Base-by-base conservation (phyloP, 2,329 filamentous ascomycete genomes). In the Intubia oerlemansii region DNA sequence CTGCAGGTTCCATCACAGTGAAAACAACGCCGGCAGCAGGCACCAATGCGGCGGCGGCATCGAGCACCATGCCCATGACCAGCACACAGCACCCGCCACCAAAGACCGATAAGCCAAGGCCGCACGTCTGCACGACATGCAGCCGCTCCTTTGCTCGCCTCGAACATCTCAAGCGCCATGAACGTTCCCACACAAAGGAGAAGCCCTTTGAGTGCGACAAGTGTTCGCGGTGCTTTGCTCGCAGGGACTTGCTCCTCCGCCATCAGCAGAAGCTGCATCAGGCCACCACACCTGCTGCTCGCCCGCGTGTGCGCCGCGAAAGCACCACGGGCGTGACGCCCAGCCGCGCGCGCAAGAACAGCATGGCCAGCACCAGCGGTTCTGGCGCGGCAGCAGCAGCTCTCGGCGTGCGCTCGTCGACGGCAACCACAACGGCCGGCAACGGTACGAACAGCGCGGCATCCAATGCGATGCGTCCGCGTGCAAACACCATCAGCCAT, bases 211-310 rank as follows among this genome's bases (percentile, higher is more conserved):
- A 93, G 52, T 98, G 88, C 44, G 80, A 81, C 17, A 81, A 95
- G 50, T 98, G 88, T 52, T 66, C 80, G 21, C 61, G 88, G 53
- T 95, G 88, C 54, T 98, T 98, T 52, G 88, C 88, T 34, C 71
- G 88, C 35, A 71, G 88, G 39, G 88, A 98, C 51, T 54, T 98
- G 40, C 63, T 98, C 31, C 58, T 98, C 39, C 71, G 88, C 34
- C 88, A 98, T 53, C 88, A 98, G 61, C 88, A 98, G 59, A 98
- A 98, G 60, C 66, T 98, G 27, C 88, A 98, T 49, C 81, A 91
- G 62, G 81, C 81, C 16, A 79, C 80, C 10, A 82, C 82, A 0
- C 78, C 88, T 5, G 82, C 82, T 5, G 75, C 82, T 25, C 70
- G 84, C 35, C 82, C 84, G 25, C 71, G 84, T 41, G 84, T 81